Evolutionary conservation across 345 rosid genomes (phyloP).

Genomic region (Syzygium jambos): DNA sequence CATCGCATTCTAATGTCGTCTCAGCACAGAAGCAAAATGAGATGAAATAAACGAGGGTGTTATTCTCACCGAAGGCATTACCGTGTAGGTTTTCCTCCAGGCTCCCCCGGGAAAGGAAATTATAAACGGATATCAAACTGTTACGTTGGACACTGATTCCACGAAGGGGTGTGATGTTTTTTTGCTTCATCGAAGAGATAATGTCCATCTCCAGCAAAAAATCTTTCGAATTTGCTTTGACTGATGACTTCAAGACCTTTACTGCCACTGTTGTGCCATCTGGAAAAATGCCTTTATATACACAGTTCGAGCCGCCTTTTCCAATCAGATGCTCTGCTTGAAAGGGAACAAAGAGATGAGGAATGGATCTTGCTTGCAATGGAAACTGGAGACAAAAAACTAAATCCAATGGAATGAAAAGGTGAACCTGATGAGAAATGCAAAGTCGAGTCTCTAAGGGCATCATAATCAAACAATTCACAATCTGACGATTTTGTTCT

Average conservation of each 20-base stretch:
- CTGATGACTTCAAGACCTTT: constrained; percentile 55
- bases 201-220: constrained; percentile 70
- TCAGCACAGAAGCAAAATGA: neutral
- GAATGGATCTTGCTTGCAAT: neutral
- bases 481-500: constrained; percentile 28
- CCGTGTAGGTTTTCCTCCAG: constrained; percentile 72
- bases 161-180: constrained; percentile 44
- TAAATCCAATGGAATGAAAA: neutral
- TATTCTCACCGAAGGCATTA: constrained; percentile 5
- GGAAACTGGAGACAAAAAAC: neutral
- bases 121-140: constrained; percentile 61
- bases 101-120: constrained; percentile 65
- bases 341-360: neutral
- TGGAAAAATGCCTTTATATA: constrained; percentile 62
- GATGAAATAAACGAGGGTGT: neutral
- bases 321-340: constrained; percentile 53
- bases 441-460: constrained; percentile 54
- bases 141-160: constrained; percentile 54
- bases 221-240: constrained; percentile 45
- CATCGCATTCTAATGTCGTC: neutral
- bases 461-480: constrained; percentile 50
- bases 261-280: constrained; percentile 71
- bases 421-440: constrained; percentile 62
- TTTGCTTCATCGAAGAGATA: constrained; percentile 60
- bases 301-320: constrained; percentile 74